Conservation (phyloP, 2,329 filamentous ascomycete species). For the Pseudopithomyces chartarum region DNA sequence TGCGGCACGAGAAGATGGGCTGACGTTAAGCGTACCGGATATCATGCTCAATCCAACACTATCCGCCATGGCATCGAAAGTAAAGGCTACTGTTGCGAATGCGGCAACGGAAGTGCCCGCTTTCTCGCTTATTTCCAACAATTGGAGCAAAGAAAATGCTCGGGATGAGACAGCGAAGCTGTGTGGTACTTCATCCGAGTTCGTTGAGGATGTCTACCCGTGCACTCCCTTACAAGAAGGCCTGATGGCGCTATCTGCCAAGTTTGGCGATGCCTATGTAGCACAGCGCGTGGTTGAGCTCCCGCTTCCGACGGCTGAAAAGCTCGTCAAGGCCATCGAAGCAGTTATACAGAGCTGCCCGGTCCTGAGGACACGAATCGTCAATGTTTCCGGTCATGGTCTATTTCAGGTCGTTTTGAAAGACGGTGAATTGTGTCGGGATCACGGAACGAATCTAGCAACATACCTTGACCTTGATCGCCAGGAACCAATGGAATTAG, state of each 20-base stretch:
- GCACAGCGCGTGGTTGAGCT: slow-evolving; percentile 44
- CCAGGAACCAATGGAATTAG: slow-evolving; percentile 46
- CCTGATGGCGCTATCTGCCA: slow-evolving; percentile 47
- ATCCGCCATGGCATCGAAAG: slow-evolving; percentile 52
- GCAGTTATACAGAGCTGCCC: slow-evolving; percentile 33
- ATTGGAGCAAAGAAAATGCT: slow-evolving; percentile 37
- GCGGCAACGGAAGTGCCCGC: slow-evolving; percentile 30
- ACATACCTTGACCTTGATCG: slow-evolving; percentile 44
- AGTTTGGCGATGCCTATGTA: slow-evolving; percentile 44
- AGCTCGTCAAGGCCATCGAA: slow-evolving; percentile 46
- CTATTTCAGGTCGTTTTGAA: slow-evolving; percentile 47
- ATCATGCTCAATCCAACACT: slow-evolving; percentile 58
- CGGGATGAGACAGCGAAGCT: slow-evolving; percentile 45
- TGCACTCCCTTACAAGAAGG: slow-evolving; percentile 51
- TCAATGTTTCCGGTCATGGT: slow-evolving; percentile 43
- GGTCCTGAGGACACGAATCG: slow-evolving; percentile 48
- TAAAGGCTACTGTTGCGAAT: slow-evolving; percentile 24
- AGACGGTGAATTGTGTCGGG: slow-evolving; percentile 34
- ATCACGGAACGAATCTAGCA: slow-evolving; percentile 29
- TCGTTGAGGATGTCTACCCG: slow-evolving; percentile 48
- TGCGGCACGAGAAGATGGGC: slow-evolving; percentile 55
- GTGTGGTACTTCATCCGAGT: slow-evolving; percentile 27
- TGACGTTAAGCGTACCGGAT: slow-evolving; percentile 59
- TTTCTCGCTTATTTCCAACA: slow-evolving; percentile 38
- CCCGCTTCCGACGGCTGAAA: slow-evolving; percentile 35